A percentile compares a stretch with the other conserved stretches of the same genome.
These are phyloP conservation scores for Echinochloa phyllopogon DNA, from an alignment of 176 grass and related monocot species.

Conservation along the genomic window DNA sequence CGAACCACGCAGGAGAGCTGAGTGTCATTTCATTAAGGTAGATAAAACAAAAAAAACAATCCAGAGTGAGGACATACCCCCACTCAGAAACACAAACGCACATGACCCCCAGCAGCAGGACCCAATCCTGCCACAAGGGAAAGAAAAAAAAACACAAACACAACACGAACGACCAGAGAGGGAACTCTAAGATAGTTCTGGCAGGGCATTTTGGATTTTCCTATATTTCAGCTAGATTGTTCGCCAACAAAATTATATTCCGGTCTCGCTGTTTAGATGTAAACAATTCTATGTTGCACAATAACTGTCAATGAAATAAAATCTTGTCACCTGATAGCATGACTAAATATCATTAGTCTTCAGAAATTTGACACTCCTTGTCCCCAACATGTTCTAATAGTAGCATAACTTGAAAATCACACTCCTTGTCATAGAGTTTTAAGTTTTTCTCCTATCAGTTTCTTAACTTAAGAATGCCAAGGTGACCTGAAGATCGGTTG, in stretches of 20 bases:
- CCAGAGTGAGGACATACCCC: no score
- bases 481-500: background rate
- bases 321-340: background rate
- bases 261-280: background rate
- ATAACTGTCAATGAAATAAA: background rate
- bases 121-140: no score
- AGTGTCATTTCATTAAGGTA: no score
- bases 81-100: no score
- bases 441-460: background rate
- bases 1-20: no score
- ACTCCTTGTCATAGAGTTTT: background rate
- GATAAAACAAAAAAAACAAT: no score
- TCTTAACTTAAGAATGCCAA: slow-evolving; percentile 13
- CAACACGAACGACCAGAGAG: no score
- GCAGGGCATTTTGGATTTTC: background rate
- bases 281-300: background rate
- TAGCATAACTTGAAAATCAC: slow-evolving; percentile 18
- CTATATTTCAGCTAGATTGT: background rate
- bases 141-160: no score
- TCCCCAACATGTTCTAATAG: background rate
- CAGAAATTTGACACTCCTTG: slow-evolving; percentile 15
- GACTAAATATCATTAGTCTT: slow-evolving; percentile 4
- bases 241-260: background rate
- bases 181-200: slow-evolving; percentile 23
- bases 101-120: no score